Percentiles rank a stretch among this genome's conserved stretches.
These are phyloP conservation scores for Lunasporangiospora selenospora DNA, from an alignment of 192 early-diverging fungal genomes.

Conservation along the genomic window DNA sequence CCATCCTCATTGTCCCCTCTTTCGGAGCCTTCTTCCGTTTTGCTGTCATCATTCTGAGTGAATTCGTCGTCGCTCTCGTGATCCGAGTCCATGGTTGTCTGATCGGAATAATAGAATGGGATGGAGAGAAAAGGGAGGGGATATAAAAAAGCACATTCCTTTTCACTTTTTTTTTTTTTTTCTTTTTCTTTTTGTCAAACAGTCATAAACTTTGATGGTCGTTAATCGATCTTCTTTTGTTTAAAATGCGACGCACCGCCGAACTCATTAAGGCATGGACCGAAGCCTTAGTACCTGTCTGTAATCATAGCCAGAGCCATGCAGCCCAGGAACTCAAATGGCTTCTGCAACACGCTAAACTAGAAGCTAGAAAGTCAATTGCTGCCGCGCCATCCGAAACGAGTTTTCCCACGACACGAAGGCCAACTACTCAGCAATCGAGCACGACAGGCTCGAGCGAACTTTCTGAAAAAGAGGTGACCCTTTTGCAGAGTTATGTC, in stretches of 20 bases:
- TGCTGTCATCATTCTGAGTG: slow-evolving; percentile 27
- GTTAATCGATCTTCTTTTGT: too few relatives aligned
- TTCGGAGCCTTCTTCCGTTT: slow-evolving; percentile 39
- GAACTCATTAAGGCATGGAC: slow-evolving; percentile 36
- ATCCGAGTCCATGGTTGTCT: slow-evolving; percentile 47
- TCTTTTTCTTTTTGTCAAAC: not conserved
- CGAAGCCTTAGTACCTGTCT: slow-evolving; percentile 37
- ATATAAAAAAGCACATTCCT: too few relatives aligned
- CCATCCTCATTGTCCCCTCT: slow-evolving; percentile 31
- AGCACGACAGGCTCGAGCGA: not conserved
- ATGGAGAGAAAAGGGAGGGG: too few relatives aligned
- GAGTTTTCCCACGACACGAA: too few relatives aligned
- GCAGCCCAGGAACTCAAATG: slow-evolving; percentile 52
- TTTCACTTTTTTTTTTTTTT: not conserved
- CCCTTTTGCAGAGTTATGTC: slow-evolving; percentile 50
- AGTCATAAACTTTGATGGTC: not conserved
- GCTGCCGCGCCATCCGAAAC: not conserved
- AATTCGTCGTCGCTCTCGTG: slow-evolving; percentile 52
- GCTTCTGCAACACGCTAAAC: slow-evolving; percentile 38
- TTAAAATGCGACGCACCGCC: not conserved
- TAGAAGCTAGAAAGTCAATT: not conserved
- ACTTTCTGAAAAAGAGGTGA: slow-evolving; percentile 28
- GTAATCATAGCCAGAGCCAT: slow-evolving; percentile 42
- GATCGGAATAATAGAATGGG: too few relatives aligned
- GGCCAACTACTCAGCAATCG: not conserved